phyloP scores from a whole-genome alignment of 345 rosid species.

The Isatis tinctoria region DNA sequence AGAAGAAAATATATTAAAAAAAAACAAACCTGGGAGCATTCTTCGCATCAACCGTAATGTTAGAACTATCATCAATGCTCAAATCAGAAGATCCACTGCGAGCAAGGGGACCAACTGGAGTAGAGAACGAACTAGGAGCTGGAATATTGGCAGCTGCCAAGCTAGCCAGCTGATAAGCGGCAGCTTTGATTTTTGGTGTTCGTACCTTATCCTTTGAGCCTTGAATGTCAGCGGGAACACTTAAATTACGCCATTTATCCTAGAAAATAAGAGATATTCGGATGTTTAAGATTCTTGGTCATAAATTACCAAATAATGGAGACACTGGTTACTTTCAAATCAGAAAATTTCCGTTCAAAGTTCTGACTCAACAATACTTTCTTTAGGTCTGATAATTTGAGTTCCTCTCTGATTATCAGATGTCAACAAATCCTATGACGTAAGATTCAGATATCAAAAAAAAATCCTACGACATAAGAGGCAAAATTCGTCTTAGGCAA shows the following conservation, averaged over 20 bases:
- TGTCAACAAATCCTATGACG: not conserved
- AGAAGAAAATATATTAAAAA: conserved; percentile 4
- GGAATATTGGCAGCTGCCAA: conserved; percentile 28
- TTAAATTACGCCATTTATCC: conserved; percentile 89
- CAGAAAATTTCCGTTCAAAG: not conserved
- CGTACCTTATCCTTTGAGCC: conserved; percentile 57
- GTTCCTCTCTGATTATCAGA: not conserved
- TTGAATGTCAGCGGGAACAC: conserved; percentile 51
- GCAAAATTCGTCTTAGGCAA: not conserved
- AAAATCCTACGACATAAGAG: not conserved
- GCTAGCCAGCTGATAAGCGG: conserved; percentile 26
- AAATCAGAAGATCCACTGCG: conserved; percentile 27
- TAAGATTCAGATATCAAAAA: not conserved
- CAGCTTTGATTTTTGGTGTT: conserved; percentile 43
- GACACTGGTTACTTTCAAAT: not conserved
- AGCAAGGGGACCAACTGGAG: conserved; percentile 14
- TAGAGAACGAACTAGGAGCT: not conserved
- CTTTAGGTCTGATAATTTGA: not conserved
- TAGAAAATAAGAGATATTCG: conserved; percentile 16
- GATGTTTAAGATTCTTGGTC: conserved; percentile 11
- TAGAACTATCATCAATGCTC: conserved; percentile 23
- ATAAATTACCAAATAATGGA: not conserved
- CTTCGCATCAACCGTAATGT: conserved; percentile 23
- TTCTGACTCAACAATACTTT: not conserved
- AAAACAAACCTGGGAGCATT: conserved; percentile 35